Evolutionary conservation across 306 rosid species (phyloP), one percentile per base, ranked within the genome.

Genomic region (Sophora flavescens): DNA sequence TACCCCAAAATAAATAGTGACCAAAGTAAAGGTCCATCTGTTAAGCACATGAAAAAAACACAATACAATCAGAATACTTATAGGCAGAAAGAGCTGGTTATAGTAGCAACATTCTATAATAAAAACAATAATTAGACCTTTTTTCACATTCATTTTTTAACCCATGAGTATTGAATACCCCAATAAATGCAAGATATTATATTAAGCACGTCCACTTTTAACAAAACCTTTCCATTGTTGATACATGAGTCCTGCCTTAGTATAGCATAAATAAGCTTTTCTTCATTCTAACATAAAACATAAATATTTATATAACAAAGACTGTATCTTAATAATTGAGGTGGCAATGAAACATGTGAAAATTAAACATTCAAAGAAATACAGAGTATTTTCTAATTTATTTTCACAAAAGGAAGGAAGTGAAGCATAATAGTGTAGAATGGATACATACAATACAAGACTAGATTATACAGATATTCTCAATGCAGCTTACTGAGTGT

Each of bases 1-100:
- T 90, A 95, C 97, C 97, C 86, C 97, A 83, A 95, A 95, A 84
- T 92, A 95, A 69, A 95, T 26, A 2, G 92, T 92, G 77, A 95
- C 90, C 88, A 95, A 83, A 61, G 87, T 32, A 84, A 95, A 92
- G 28, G 97, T 95, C 93, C 95, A 95, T 89, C 99, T 95, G 93
- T 77, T 68, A 65, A 85, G 70, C 78, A 66, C 54, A 68, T 68
- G 12, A 45, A 35, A 64, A 58, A 78, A 77, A 56, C 32, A 74
- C 36, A 16, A 61, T 4, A 13, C 16, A 32, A 81, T 76, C 76
- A 87, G 80, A 80, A 61, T 39, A 69, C 13, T 56, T 59, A 51
- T n/a, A 48, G 69, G 15, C 44, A 60, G 65, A 36, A 48, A 30
- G 14, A 28, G 54, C 22, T 61, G 48, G 56, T 38, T 12, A 69